Percentiles rank a stretch among this genome's conserved stretches.
Conservation (phyloP, 306 rosid species). For the Malus fusca region DNA sequence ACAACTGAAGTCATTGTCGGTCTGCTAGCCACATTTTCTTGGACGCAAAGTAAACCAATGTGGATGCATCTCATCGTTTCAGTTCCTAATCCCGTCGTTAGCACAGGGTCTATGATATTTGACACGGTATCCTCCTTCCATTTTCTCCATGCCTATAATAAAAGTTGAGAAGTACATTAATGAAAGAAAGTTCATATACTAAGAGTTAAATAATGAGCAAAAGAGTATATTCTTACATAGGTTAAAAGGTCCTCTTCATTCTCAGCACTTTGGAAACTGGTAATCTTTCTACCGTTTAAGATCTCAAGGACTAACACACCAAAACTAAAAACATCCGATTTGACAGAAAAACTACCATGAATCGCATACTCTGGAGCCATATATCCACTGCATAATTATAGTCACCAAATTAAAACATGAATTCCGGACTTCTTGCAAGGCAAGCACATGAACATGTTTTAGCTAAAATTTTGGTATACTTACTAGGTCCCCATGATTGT, state of each 20-base stretch:
- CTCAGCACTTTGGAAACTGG: not conserved
- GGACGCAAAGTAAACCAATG: slow-evolving; percentile 30
- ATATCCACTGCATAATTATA: slow-evolving; percentile 5
- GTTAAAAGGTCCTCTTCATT: not conserved
- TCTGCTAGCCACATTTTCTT: slow-evolving; percentile 20
- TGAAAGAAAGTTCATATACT: not conserved
- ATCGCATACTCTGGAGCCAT: slow-evolving; percentile 17
- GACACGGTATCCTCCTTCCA: slow-evolving; percentile 3
- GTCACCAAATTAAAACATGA: too few relatives aligned
- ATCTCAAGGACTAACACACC: slow-evolving; percentile 15
- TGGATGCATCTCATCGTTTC: slow-evolving; percentile 24
- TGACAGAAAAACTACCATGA: slow-evolving; percentile 1
- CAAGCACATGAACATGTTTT: too few relatives aligned
- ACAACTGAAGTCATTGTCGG: slow-evolving; percentile 21
- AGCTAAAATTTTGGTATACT: not conserved
- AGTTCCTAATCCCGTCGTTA: not conserved
- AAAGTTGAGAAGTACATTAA: too few relatives aligned
- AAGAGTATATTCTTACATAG: not conserved
- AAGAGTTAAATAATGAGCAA: not conserved
- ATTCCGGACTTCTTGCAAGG: too few relatives aligned
- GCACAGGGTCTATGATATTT: slow-evolving; percentile 3
- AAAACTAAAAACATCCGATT: slow-evolving; percentile 15
- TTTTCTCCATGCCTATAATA: slow-evolving; percentile 17
- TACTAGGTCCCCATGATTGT: slow-evolving; percentile 2
- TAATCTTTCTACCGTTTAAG: not conserved